A percentile compares a stretch with the other conserved stretches of the same genome.
Conservation (phyloP, 176 grass and related monocot genomes). For the Cocos nucifera region DNA sequence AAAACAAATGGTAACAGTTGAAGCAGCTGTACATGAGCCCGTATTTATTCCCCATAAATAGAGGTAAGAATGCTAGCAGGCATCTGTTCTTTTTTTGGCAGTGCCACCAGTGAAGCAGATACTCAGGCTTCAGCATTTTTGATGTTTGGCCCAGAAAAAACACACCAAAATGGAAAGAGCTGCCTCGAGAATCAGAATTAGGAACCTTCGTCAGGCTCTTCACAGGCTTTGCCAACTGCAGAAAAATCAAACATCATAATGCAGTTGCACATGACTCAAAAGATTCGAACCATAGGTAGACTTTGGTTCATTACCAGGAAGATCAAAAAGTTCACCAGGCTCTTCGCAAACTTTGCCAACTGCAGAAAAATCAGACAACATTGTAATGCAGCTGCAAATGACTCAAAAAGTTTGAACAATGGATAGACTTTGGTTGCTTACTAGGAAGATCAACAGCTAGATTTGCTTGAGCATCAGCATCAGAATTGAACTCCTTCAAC, state of each 20-base stretch:
- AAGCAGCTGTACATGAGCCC: too few species aligned
- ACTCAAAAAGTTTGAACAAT: not conserved
- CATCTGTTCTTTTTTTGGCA: too few species aligned
- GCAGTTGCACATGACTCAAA: not conserved
- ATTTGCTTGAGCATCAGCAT: slow-evolving; percentile 28
- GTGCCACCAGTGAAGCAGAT: too few species aligned
- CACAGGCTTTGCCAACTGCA: slow-evolving; percentile 28
- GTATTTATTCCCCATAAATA: too few species aligned
- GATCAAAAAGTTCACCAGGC: slow-evolving; percentile 1
- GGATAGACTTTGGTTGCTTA: not conserved
- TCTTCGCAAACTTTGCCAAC: slow-evolving; percentile 27
- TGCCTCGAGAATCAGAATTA: too few species aligned
- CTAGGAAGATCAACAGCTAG: slow-evolving; percentile 26
- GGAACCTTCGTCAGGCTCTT: not conserved
- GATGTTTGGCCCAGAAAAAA: too few species aligned
- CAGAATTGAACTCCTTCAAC: slow-evolving; percentile 24
- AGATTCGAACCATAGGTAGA: not conserved
- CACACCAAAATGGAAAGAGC: too few species aligned
- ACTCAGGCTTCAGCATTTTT: too few species aligned
- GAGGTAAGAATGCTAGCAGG: too few species aligned
- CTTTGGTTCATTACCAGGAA: slow-evolving; percentile 17
- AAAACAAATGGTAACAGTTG: too few species aligned
- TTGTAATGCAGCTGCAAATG: too few species aligned
- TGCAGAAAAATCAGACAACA: slow-evolving; percentile 15
- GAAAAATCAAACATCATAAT: not conserved